Evolutionary conservation across 257 asterid genomes (phyloP).

Genomic region (Anisodus acutangulus): DNA sequence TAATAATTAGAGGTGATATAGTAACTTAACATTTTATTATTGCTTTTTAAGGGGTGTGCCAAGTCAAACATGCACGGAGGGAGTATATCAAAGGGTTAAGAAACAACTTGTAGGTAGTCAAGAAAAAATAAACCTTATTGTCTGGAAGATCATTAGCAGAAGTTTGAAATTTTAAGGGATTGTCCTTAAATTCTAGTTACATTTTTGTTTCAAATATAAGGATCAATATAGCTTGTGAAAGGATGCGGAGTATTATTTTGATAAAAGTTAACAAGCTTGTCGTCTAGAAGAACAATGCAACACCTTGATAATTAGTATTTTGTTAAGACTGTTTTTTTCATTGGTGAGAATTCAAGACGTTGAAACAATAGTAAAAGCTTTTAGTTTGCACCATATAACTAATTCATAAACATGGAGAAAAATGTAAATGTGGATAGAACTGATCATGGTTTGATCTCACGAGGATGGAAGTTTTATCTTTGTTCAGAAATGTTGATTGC

Average conservation of each 20-base stretch:
- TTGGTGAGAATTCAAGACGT: neutral
- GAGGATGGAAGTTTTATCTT: neutral
- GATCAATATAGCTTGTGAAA: neutral
- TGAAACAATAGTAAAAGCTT: neutral
- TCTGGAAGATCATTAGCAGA: neutral
- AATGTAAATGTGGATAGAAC: neutral
- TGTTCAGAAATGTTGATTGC: neutral
- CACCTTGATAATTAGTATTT: neutral
- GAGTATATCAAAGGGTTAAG: neutral
- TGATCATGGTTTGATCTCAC: neutral
- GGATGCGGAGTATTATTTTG: neutral
- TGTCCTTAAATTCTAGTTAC: neutral
- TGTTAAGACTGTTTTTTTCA: neutral
- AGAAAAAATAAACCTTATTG: too few species aligned
- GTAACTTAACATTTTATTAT: too few species aligned
- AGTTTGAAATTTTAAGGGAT: neutral
- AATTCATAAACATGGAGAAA: constrained; percentile 1
- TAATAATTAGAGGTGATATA: too few species aligned
- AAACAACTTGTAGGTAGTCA: neutral
- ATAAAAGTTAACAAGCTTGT: neutral
- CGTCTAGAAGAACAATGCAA: neutral
- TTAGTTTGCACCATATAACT: neutral
- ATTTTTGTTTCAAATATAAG: neutral
- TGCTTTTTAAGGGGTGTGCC: too few species aligned
- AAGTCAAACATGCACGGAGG: too few species aligned